Evolutionary conservation across 305 asterid species (phyloP).

Genomic region (Striga hermonthica): DNA sequence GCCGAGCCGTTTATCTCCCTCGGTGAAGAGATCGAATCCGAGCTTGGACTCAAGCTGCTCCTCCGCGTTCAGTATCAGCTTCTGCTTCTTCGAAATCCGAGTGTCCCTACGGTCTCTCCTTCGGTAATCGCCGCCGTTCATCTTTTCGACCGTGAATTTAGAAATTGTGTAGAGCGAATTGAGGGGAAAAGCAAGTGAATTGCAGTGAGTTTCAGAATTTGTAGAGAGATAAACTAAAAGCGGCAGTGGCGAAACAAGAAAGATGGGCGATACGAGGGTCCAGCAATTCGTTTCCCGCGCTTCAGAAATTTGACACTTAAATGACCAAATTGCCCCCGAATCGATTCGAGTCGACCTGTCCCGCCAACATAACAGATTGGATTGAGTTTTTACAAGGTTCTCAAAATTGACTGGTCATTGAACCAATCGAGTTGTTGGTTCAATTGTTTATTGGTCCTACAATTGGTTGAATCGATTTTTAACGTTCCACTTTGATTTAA

Average conservation of each 20-base stretch:
- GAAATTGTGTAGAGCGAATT: not conserved
- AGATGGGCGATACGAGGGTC: slow-evolving; percentile 4
- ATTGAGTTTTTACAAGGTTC: no score
- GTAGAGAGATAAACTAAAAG: slow-evolving; percentile 2
- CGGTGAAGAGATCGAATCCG: slow-evolving; percentile 75
- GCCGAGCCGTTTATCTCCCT: slow-evolving; percentile 96
- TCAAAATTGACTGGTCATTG: no score
- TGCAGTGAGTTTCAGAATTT: not conserved
- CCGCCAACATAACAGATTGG: no score
- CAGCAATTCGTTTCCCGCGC: slow-evolving; percentile 40
- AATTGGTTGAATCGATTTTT: no score
- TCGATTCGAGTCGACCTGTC: no score
- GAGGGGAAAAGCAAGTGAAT: not conserved
- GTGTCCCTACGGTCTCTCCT: slow-evolving; percentile 66
- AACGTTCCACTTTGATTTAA: no score
- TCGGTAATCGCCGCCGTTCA: slow-evolving; percentile 63
- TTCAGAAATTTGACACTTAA: not conserved
- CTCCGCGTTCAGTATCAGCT: slow-evolving; percentile 71
- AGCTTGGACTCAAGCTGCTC: slow-evolving; percentile 92
- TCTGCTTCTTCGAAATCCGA: slow-evolving; percentile 89
- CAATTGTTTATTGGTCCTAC: no score
- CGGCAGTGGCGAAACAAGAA: not conserved
- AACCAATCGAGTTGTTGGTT: no score
- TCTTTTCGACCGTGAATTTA: slow-evolving; percentile 28
- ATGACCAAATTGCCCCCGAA: slow-evolving; percentile 30